Evolutionary conservation across 2,329 filamentous ascomycete genomes (phyloP).

Genomic region (Fusarium sterilihyphosum): DNA sequence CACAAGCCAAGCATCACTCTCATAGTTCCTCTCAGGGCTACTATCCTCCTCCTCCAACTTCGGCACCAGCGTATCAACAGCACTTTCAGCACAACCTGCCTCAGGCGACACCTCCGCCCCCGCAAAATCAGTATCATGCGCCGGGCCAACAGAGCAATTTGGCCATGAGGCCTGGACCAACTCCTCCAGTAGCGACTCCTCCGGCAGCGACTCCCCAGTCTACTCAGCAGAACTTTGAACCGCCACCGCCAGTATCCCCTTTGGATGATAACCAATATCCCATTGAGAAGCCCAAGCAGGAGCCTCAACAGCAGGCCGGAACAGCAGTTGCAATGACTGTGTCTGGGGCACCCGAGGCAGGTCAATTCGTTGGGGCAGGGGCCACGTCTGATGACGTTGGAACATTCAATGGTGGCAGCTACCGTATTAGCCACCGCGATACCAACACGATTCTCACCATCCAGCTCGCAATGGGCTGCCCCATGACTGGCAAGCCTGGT

Average conservation of each 20-base stretch:
- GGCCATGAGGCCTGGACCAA: conserved; percentile 27
- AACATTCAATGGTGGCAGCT: conserved; percentile 97
- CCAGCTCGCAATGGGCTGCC: conserved; percentile 89
- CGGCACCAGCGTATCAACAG: conserved; percentile 38
- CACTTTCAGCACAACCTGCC: conserved; percentile 38
- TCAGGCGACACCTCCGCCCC: conserved; percentile 38
- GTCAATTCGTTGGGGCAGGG: conserved; percentile 70
- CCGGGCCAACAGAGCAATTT: conserved; percentile 34
- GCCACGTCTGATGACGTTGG: conserved; percentile 84
- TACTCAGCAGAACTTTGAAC: conserved; percentile 41
- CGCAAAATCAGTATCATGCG: conserved; percentile 39
- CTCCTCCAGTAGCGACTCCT: conserved; percentile 41
- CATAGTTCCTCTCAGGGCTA: conserved; percentile 24
- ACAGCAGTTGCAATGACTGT: conserved; percentile 47
- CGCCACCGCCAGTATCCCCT: conserved; percentile 41
- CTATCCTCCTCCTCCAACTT: conserved; percentile 39
- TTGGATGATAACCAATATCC: conserved; percentile 39
- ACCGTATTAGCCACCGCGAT: conserved; percentile 91
- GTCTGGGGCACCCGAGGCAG: conserved; percentile 53
- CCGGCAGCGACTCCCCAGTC: conserved; percentile 38
- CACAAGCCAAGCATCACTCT: conserved; percentile 39
- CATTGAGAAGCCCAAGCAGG: conserved; percentile 43
- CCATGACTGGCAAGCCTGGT: conserved; percentile 82
- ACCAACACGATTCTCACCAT: conserved; percentile 89
- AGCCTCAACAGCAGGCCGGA: conserved; percentile 38